Percentiles rank a stretch among this genome's conserved stretches.
Conservation (phyloP, 139 green algal species). For the Ettlia oleoabundans region DNA sequence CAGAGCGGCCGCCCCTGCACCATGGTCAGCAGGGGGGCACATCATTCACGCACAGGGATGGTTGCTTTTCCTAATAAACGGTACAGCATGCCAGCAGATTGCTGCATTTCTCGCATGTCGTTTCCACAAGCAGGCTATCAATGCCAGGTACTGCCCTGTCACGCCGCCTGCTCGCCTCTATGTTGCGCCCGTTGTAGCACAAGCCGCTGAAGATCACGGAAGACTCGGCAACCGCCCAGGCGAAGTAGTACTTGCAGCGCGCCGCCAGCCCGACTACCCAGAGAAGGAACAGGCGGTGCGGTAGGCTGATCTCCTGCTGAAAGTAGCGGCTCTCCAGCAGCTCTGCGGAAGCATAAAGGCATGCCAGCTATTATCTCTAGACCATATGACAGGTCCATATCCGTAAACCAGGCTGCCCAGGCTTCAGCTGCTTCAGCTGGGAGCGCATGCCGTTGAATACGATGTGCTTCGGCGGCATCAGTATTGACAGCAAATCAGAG, state of each 20-base stretch:
- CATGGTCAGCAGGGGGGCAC: background rate
- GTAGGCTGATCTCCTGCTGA: background rate
- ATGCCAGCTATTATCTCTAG: background rate
- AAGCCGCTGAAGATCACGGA: constrained; percentile 75
- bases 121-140: no score
- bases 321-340: constrained; percentile 37
- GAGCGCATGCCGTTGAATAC: background rate
- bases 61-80: constrained; percentile 11
- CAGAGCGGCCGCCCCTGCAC: constrained; percentile 43
- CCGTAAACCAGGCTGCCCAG: no score
- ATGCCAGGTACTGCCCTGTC: no score
- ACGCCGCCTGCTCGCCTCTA: constrained; percentile 1
- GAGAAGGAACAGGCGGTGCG: constrained; percentile 24
- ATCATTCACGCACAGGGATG: background rate
- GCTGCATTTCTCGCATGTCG: background rate
- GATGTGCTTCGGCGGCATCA: no score
- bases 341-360: background rate
- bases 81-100: background rate
- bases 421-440: background rate
- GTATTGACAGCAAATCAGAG: background rate
- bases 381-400: no score
- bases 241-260: constrained; percentile 59
- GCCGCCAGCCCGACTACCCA: constrained; percentile 38
- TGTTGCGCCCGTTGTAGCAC: constrained; percentile 64
- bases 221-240: constrained; percentile 63